These are phyloP conservation scores for Globisporangium barbulae DNA, from an alignment of 352 stramenopile species.

Conservation along the genomic window DNA sequence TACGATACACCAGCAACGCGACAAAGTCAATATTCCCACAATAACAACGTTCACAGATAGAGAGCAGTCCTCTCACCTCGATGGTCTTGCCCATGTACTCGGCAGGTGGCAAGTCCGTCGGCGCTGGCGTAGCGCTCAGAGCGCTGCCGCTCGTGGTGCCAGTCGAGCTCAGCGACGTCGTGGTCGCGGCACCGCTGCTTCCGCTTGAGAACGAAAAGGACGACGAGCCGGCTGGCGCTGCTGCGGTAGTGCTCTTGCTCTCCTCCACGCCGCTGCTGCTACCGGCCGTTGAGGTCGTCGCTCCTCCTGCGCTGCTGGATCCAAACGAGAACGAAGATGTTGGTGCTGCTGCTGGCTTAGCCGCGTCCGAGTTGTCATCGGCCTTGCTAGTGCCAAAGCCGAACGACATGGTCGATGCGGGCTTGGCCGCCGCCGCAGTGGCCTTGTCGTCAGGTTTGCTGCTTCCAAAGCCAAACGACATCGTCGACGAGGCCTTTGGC, in stretches of 20 bases:
- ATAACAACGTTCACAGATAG: neutral
- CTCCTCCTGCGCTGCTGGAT: neutral
- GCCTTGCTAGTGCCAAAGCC: constrained; percentile 4
- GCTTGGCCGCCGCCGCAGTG: neutral
- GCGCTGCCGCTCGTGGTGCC: constrained; percentile 2
- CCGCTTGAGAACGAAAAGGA: constrained; percentile 12
- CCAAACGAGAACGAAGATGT: constrained; percentile 7
- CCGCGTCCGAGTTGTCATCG: neutral
- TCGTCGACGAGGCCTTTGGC: constrained; percentile 3
- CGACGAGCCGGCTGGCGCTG: constrained; percentile 4
- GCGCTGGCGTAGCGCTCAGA: constrained; percentile 32
- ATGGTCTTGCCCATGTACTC: constrained; percentile 86
- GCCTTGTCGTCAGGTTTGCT: constrained; percentile 1
- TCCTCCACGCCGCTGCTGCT: constrained; percentile 1
- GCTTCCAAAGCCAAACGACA: constrained; percentile 39
- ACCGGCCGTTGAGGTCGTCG: neutral
- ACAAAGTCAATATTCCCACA: neutral
- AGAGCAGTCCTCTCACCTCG: constrained; percentile 33
- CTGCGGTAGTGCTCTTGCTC: constrained; percentile 7
- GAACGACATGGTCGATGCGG: constrained; percentile 4
- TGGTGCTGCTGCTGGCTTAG: constrained; percentile 1
- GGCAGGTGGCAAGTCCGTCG: constrained; percentile 64
- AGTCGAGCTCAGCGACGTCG: constrained; percentile 21
- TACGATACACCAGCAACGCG: constrained; percentile 9
- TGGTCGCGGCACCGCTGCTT: constrained; percentile 10